Conservation (phyloP, 257 asterid species). For the Lycium ferocissimum region DNA sequence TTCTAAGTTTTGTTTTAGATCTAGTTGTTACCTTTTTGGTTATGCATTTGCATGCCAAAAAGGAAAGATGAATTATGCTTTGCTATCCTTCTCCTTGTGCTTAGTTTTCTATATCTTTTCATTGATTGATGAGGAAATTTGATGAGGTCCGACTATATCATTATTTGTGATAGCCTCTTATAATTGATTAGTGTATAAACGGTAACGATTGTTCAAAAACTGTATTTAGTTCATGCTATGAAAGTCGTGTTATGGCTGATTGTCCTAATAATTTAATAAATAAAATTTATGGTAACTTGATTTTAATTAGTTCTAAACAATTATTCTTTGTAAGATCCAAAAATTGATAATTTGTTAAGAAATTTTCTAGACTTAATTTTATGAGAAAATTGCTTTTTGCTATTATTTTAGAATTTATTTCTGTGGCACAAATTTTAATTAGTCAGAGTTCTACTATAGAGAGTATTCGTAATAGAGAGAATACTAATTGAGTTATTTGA, state of each 20-base stretch:
- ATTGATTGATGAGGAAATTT: conserved; percentile 11
- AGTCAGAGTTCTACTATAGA: neutral
- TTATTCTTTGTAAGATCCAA: neutral
- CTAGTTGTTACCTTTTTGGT: neutral
- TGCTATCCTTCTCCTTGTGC: too few species aligned
- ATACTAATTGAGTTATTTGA: neutral
- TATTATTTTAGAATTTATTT: neutral
- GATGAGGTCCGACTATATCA: neutral
- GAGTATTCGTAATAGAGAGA: neutral
- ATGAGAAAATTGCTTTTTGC: neutral
- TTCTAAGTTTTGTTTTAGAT: neutral
- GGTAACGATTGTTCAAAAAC: neutral
- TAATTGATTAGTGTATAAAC: neutral
- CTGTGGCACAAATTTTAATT: neutral
- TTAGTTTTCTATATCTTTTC: too few species aligned
- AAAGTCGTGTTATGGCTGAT: neutral
- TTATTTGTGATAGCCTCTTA: neutral
- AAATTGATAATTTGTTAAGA: neutral
- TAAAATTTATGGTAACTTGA: neutral
- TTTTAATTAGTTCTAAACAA: neutral
- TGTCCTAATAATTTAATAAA: neutral
- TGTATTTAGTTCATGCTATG: neutral
- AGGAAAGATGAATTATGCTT: neutral
- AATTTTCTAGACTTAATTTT: neutral
- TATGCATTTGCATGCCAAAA: neutral